phyloP scores from a whole-genome alignment of 2,329 filamentous ascomycete genomes.

The Clathrospora elynae region DNA sequence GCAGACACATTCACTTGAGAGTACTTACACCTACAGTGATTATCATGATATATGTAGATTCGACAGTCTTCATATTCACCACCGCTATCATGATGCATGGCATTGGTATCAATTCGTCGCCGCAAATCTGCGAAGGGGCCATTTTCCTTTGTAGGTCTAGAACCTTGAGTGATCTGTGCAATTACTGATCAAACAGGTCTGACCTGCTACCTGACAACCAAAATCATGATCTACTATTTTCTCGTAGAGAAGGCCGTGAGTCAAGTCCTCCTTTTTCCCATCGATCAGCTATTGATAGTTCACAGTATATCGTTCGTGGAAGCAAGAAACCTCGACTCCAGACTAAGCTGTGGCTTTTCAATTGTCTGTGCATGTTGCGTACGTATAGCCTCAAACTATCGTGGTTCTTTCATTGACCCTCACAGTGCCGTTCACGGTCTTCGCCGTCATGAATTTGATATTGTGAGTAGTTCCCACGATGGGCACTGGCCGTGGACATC shows the following conservation, averaged over 20 bases:
- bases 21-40: no score
- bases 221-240: constrained; percentile 70
- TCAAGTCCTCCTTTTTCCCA: constrained; percentile 6
- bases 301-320: constrained; percentile 63
- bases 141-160: constrained; percentile 59
- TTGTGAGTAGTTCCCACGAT: constrained; percentile 53
- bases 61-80: constrained; percentile 63
- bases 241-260: constrained; percentile 67
- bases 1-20: no score
- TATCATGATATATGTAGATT: constrained; percentile 64
- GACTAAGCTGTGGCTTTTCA: constrained; percentile 65
- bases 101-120: constrained; percentile 60
- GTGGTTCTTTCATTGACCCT: constrained; percentile 6
- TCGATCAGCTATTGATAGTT: not conserved
- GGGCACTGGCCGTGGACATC: not conserved
- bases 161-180: not conserved
- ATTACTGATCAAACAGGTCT: constrained; percentile 44
- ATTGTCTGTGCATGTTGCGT: constrained; percentile 64
- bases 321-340: constrained; percentile 58
- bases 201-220: constrained; percentile 66
- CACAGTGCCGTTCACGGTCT: constrained; percentile 43
- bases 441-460: constrained; percentile 64
- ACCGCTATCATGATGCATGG: constrained; percentile 63
- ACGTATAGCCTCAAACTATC: constrained; percentile 9
- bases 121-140: constrained; percentile 60